These are phyloP conservation scores for Tolypocladium pustulatum DNA, from an alignment of 2,329 filamentous ascomycete genomes.

Conservation along the genomic window DNA sequence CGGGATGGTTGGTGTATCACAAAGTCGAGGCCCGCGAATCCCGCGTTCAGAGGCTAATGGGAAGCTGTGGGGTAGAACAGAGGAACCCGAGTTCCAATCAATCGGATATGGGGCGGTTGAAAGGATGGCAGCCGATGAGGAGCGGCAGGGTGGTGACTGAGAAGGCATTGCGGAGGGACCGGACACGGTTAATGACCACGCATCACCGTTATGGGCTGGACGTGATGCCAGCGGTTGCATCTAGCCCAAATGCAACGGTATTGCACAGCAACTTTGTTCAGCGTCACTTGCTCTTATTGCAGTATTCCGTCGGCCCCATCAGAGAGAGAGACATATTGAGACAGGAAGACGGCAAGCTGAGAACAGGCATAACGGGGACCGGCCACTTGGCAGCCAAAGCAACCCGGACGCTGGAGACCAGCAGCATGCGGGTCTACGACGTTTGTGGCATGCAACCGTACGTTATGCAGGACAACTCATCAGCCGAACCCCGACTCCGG, in stretches of 20 bases:
- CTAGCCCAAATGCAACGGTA: not conserved
- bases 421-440: not conserved
- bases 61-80: not conserved
- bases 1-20: not conserved
- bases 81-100: not conserved
- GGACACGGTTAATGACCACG: not conserved
- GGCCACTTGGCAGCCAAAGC: not conserved
- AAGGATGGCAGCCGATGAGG: not conserved
- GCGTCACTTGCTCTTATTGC: not conserved
- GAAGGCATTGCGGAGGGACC: not conserved
- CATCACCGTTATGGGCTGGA: not conserved
- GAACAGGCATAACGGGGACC: not conserved
- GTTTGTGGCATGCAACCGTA: constrained; percentile 2
- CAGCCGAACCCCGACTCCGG: not conserved
- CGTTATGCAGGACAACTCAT: constrained; percentile 9
- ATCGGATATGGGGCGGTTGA: not conserved
- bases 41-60: not conserved
- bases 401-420: not conserved
- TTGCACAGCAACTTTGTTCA: not conserved
- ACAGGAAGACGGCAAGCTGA: not conserved
- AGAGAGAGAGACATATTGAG: not conserved
- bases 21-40: not conserved
- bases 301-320: not conserved
- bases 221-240: too few relatives aligned
- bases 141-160: not conserved